Percentiles rank a stretch among this genome's conserved stretches.
Evolutionary conservation across 228 moss, liverwort and hornwort genomes (phyloP).

Genomic region (Sphagnum magellanicum): DNA sequence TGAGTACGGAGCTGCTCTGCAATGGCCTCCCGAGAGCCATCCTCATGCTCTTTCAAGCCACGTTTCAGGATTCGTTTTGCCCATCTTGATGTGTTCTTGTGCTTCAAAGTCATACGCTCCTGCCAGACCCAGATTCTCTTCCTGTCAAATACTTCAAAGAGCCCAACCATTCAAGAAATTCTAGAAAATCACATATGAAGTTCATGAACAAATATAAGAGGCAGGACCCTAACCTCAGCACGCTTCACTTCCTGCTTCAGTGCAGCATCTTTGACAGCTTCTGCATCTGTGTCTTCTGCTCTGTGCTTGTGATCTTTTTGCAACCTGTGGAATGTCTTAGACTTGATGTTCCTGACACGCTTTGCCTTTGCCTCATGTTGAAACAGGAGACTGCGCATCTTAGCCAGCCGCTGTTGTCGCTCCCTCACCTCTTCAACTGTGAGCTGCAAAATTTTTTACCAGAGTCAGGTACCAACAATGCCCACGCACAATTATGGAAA

Average conservation of each 20-base stretch:
- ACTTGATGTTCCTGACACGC: conserved; percentile 86
- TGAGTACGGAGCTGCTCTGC: conserved; percentile 97
- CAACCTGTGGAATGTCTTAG: conserved; percentile 77
- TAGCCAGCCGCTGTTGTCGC: conserved; percentile 80
- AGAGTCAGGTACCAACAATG: neutral
- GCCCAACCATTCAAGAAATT: neutral
- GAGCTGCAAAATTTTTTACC: conserved; percentile 42
- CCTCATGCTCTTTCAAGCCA: conserved; percentile 79
- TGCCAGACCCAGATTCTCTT: conserved; percentile 16
- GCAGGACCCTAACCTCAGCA: conserved; percentile 47
- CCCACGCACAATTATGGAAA: too few relatives aligned
- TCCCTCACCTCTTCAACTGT: conserved; percentile 86
- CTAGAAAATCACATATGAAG: neutral
- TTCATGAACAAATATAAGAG: neutral
- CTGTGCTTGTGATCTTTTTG: conserved; percentile 52
- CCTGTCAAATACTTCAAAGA: neutral
- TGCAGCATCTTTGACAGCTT: conserved; percentile 70
- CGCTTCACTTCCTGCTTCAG: conserved; percentile 82
- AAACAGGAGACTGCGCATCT: conserved; percentile 87
- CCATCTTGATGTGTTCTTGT: conserved; percentile 94
- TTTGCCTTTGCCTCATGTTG: conserved; percentile 83
- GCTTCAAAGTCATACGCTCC: conserved; percentile 99
- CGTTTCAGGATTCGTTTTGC: conserved; percentile 87
- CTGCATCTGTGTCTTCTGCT: conserved; percentile 71
- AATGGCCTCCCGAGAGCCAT: conserved; percentile 86